phyloP scores from a whole-genome alignment of 768 basidiomycete genomes.

The Phallus indusiatus region DNA sequence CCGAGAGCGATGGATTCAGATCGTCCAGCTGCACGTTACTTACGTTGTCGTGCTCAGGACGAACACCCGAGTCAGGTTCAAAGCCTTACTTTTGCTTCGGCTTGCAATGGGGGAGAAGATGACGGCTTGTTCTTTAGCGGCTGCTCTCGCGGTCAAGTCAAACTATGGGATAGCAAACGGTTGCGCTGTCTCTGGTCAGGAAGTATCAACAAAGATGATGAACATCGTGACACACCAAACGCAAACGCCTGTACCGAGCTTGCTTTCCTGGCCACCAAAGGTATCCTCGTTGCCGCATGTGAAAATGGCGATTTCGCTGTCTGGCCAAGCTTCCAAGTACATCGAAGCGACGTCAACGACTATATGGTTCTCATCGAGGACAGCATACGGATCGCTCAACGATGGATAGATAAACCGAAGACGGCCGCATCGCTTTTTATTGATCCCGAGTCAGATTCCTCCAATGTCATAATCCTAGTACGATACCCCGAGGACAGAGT shows the following conservation, averaged over 20 bases:
- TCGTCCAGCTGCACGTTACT: conserved; percentile 35
- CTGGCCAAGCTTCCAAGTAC: conserved; percentile 36
- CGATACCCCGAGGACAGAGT: conserved; percentile 39
- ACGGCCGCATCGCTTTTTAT: conserved; percentile 13
- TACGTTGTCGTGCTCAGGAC: conserved; percentile 43
- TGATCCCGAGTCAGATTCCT: conserved; percentile 3
- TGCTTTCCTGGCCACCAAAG: conserved; percentile 21
- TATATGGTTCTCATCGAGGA: neutral
- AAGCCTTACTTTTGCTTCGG: conserved; percentile 42
- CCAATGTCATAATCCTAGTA: conserved; percentile 33
- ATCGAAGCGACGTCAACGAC: neutral
- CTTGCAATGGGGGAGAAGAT: conserved; percentile 26
- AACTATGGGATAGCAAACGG: conserved; percentile 52
- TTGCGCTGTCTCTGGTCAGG: conserved; percentile 60
- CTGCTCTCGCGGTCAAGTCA: conserved; percentile 39
- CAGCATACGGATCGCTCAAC: neutral
- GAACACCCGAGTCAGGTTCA: conserved; percentile 54
- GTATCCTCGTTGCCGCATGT: conserved; percentile 40
- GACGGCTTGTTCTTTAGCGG: conserved; percentile 5
- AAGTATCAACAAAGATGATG: conserved; percentile 20
- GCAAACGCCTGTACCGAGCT: conserved; percentile 44
- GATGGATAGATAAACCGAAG: conserved; percentile 10
- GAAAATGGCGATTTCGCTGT: conserved; percentile 49
- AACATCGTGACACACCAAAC: conserved; percentile 29
- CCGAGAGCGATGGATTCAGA: conserved; percentile 49